These are phyloP conservation scores for Cladobotryum mycophilum DNA, from an alignment of 2,329 filamentous ascomycete species.

Conservation along the genomic window DNA sequence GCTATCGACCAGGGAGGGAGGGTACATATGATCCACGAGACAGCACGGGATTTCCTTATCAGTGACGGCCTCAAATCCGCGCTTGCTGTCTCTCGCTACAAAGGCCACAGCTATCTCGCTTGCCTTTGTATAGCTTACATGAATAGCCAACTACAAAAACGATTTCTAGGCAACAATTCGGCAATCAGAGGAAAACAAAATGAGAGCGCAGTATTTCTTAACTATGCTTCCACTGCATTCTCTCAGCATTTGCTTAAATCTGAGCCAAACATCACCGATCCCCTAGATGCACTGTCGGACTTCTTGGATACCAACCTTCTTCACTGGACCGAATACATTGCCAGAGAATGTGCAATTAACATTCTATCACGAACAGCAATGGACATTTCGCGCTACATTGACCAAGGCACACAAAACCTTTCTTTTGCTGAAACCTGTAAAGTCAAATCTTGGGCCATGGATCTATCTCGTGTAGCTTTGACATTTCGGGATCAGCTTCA, in stretches of 20 bases:
- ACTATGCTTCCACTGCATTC: neutral
- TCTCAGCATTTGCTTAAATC: neutral
- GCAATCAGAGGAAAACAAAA: neutral
- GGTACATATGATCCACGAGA: conserved; percentile 6
- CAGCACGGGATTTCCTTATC: conserved; percentile 3
- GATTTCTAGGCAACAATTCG: neutral
- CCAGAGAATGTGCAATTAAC: neutral
- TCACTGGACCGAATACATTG: conserved; percentile 4
- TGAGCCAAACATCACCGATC: neutral
- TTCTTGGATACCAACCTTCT: neutral
- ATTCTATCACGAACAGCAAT: conserved; percentile 1
- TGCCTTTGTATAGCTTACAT: conserved; percentile 5
- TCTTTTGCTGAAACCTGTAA: neutral
- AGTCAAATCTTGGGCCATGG: conserved; percentile 2
- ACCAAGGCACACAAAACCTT: neutral
- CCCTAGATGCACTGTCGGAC: neutral
- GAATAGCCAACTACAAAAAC: neutral
- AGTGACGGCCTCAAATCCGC: neutral
- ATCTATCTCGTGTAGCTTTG: conserved; percentile 3
- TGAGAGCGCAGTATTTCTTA: neutral
- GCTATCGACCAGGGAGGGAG: conserved; percentile 1
- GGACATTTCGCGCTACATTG: conserved; percentile 1
- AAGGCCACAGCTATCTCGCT: conserved; percentile 1
- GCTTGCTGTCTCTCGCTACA: neutral
- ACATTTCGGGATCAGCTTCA: conserved; percentile 1